Base-by-base conservation (phyloP, 768 basidiomycete genomes). In the Chalciporus chontae region DNA sequence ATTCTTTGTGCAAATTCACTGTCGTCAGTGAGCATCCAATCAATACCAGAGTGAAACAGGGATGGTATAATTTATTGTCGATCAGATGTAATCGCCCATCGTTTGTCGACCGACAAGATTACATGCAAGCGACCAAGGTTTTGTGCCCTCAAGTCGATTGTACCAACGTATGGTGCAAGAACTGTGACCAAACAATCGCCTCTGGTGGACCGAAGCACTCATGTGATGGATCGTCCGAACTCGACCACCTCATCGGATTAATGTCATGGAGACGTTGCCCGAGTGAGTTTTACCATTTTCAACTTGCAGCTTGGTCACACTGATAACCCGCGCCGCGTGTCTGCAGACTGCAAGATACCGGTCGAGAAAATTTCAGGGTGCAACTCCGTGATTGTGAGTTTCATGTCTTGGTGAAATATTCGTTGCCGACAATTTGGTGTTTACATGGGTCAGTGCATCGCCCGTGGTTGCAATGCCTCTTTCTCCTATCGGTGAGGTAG, bases 241-340 rank as follows among this genome's bases (percentile, higher is more conserved):
- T 84, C 8, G 71, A 75, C 4, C 65, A 74, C 44, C 51, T 82
- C 39, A 80, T 83, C 78, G 60, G 67, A 32, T 53, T 69, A 56
- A 65, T 71, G n/a, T 83, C 83, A 6, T 85, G 84, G 84, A 80
- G 78, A 52, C 73, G 75, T 45, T 86, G 85, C 60, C 80, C 84
- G 51, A 79, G 84, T 71, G 34, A 36, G 34, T 36, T n/a, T 15
- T 36, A n/a, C 8, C 6, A 36, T 36, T 5, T 36, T 6, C 34
- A 8, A 15, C 34, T 15, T 5, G 31, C 21, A 21, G 4, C 21
- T 21, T 21, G n/a, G 11, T 34, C 14, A 36, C 8, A 4, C n/a
- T 36, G 34, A 36, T n/a, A 36, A 36, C 4, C 5, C n/a, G n/a
- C 15, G 8, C n/a, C 32, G 5, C n/a, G n/a, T 36, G 5, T 26